These are phyloP conservation scores for Avena eriantha DNA, from an alignment of 176 grass and related monocot species.

Conservation along the genomic window DNA sequence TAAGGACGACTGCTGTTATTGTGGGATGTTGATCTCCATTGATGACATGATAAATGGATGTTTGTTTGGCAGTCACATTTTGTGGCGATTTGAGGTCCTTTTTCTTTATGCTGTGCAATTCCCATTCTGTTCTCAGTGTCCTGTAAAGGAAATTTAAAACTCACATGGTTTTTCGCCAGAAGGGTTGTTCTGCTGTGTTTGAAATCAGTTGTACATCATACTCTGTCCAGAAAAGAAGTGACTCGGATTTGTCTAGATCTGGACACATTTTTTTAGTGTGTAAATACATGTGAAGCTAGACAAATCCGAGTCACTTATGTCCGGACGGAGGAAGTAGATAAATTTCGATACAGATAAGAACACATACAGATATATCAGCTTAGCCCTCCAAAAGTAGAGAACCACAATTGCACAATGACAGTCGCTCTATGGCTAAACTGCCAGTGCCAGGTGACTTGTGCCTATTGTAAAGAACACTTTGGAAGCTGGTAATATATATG, in stretches of 20 bases:
- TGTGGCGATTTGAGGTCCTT: not conserved
- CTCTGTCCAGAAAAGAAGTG: too few relatives aligned
- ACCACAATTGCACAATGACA: not conserved
- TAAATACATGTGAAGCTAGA: too few relatives aligned
- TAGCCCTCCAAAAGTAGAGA: not conserved
- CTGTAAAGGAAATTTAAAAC: not conserved
- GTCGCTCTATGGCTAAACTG: not conserved
- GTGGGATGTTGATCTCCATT: not conserved
- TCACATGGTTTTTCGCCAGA: not conserved
- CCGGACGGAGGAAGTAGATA: too few relatives aligned
- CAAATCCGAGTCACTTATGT: too few relatives aligned
- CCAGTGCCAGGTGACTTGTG: slow-evolving; percentile 3
- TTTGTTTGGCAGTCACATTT: not conserved
- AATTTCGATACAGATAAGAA: not conserved
- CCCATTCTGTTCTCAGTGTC: not conserved
- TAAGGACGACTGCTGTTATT: not conserved
- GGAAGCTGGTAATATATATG: not conserved
- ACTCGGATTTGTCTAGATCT: too few relatives aligned
- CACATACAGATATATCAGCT: not conserved
- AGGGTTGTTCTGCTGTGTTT: not conserved
- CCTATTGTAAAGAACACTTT: not conserved
- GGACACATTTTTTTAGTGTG: too few relatives aligned
- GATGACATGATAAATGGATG: not conserved
- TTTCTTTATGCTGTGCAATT: not conserved
- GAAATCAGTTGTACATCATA: not conserved